Evolutionary conservation across 1,139 yeast genomes (phyloP).

Genomic region (Geotrichum armillariae): DNA sequence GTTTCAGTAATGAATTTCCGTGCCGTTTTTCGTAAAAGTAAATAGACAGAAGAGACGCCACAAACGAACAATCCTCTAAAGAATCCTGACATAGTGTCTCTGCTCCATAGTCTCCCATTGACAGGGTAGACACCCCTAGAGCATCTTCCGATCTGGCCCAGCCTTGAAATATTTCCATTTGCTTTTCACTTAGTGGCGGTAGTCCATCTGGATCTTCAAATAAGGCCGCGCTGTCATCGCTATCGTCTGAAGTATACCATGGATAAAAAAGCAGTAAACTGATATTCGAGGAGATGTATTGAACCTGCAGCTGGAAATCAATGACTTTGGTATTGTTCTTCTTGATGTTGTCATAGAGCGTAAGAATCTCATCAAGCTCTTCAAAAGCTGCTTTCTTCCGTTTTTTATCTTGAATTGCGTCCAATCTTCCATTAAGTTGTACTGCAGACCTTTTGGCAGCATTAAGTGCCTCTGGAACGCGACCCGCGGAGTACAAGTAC

Average conservation of each 20-base stretch:
- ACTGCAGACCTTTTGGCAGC: constrained; percentile 22
- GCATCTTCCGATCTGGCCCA: constrained; percentile 34
- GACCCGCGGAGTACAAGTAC: constrained; percentile 30
- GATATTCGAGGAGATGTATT: constrained; percentile 30
- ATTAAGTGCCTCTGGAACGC: constrained; percentile 27
- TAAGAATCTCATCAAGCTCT: constrained; percentile 15
- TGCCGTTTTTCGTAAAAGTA: constrained; percentile 30
- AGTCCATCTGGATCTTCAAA: constrained; percentile 28
- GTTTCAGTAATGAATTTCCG: constrained; percentile 25
- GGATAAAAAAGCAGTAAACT: constrained; percentile 29
- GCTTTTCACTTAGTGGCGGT: constrained; percentile 26
- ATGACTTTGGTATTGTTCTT: constrained; percentile 11
- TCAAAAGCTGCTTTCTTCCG: constrained; percentile 10
- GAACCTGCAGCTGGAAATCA: constrained; percentile 26
- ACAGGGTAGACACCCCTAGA: constrained; percentile 23
- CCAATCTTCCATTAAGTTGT: constrained; percentile 20
- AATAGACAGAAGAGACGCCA: constrained; percentile 59
- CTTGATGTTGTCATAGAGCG: constrained; percentile 27
- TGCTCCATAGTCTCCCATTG: constrained; percentile 25
- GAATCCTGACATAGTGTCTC: constrained; percentile 51
- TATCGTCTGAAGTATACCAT: constrained; percentile 26
- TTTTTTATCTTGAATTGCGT: constrained; percentile 10
- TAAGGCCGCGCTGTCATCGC: background rate
- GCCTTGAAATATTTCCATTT: constrained; percentile 25
- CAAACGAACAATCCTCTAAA: constrained; percentile 74